Conservation (phyloP, 495 filamentous ascomycete species). For the Letharia columbiana region DNA sequence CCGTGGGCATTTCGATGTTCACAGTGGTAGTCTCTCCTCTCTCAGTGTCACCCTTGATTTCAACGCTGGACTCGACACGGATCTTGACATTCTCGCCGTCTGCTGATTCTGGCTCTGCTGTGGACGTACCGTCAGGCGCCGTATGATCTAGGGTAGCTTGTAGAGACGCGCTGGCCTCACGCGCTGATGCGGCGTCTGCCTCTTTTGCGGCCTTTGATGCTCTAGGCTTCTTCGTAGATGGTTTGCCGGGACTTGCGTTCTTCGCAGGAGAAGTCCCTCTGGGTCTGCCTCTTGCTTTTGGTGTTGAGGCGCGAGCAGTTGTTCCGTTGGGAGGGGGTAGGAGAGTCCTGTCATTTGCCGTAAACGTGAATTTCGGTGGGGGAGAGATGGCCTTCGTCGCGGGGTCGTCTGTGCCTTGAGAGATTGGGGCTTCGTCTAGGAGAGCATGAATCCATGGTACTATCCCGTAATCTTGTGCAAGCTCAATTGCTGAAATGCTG, state of each 20-base stretch:
- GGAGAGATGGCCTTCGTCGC: slow-evolving; percentile 56
- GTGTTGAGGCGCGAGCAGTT: slow-evolving; percentile 30
- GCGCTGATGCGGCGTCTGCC: slow-evolving; percentile 38
- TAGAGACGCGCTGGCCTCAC: slow-evolving; percentile 41
- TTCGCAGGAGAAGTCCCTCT: slow-evolving; percentile 54
- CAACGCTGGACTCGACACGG: slow-evolving; percentile 51
- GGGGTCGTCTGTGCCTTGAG: slow-evolving; percentile 42
- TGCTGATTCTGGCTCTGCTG: slow-evolving; percentile 30
- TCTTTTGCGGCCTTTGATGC: slow-evolving; percentile 50
- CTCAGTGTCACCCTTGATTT: slow-evolving; percentile 50
- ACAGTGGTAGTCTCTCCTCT: slow-evolving; percentile 49
- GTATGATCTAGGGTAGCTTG: slow-evolving; percentile 43
- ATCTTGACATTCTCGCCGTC: slow-evolving; percentile 54
- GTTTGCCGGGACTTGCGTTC: slow-evolving; percentile 36
- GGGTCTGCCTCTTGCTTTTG: slow-evolving; percentile 37
- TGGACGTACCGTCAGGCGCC: slow-evolving; percentile 29
- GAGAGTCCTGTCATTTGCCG: slow-evolving; percentile 29
- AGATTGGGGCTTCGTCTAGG: slow-evolving; percentile 66
- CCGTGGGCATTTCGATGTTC: slow-evolving; percentile 66
- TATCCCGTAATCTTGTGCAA: slow-evolving; percentile 79
- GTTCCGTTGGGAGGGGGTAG: slow-evolving; percentile 31
- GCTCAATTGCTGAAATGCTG: slow-evolving; percentile 55
- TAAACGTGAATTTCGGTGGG: slow-evolving; percentile 56
- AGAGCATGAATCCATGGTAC: slow-evolving; percentile 82
- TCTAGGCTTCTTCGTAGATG: slow-evolving; percentile 66